Conservation (phyloP, 768 basidiomycete genomes). For the Auriculariales sp. region DNA sequence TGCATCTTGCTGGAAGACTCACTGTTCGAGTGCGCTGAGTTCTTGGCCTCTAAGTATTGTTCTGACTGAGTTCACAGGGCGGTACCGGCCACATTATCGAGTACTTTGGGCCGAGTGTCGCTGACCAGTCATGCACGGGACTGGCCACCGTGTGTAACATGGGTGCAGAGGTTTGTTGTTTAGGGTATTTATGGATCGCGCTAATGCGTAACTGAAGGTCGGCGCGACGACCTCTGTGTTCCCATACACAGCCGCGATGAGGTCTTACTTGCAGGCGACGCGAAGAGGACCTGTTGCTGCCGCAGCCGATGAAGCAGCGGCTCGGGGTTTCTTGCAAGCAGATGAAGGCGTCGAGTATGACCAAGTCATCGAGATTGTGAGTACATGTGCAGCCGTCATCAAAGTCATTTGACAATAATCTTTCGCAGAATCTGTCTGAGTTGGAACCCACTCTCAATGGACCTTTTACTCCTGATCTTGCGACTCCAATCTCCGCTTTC, state of each 20-base stretch:
- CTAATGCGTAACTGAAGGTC: conserved; percentile 25
- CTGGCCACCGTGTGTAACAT: conserved; percentile 95
- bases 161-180: conserved; percentile 60
- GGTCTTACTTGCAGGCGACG: conserved; percentile 78
- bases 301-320: conserved; percentile 75
- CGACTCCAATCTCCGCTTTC: conserved; percentile 87
- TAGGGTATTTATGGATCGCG: background rate
- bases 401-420: background rate
- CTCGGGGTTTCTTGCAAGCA: conserved; percentile 60
- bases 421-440: conserved; percentile 61
- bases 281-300: conserved; percentile 72
- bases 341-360: conserved; percentile 90
- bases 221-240: conserved; percentile 99
- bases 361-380: conserved; percentile 82
- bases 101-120: conserved; percentile 91
- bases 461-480: conserved; percentile 93
- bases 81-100: conserved; percentile 93
- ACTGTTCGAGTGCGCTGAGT: conserved; percentile 66
- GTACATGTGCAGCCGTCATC: conserved; percentile 16
- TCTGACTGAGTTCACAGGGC: conserved; percentile 37
- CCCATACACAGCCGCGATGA: conserved; percentile 87
- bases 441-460: conserved; percentile 91
- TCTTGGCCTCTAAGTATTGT: background rate
- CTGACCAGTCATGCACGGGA: conserved; percentile 81
- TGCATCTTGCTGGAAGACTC: conserved; percentile 85